These are phyloP conservation scores for Leucocoprinus sp. DNA, from an alignment of 768 basidiomycete species.

Conservation along the genomic window DNA sequence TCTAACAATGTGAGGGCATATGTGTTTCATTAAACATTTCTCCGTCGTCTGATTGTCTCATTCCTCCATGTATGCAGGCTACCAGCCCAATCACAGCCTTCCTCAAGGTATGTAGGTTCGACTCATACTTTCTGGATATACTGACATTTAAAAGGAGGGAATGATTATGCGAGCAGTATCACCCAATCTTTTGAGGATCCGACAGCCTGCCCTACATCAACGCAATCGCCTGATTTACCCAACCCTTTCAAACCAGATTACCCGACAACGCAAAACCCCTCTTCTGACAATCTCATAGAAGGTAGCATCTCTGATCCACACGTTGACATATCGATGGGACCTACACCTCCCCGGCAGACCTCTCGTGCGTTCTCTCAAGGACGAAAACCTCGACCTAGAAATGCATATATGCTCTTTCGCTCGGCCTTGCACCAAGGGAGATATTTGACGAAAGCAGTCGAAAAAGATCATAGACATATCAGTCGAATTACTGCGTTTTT, in stretches of 20 bases:
- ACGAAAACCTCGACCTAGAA: constrained; percentile 71
- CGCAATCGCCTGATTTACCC: constrained; percentile 5
- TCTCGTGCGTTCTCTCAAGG: constrained; percentile 22
- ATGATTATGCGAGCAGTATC: background rate
- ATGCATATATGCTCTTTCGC: constrained; percentile 74
- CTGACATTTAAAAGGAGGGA: constrained; percentile 12
- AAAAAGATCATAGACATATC: constrained; percentile 51
- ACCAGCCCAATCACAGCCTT: constrained; percentile 7
- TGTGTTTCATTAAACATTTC: constrained; percentile 9
- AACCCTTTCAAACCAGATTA: constrained; percentile 1
- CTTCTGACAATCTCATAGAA: constrained; percentile 4
- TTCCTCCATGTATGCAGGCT: constrained; percentile 9
- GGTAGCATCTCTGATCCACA: constrained; percentile 6
- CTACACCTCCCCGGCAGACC: constrained; percentile 15
- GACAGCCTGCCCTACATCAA: background rate
- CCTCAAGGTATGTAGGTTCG: constrained; percentile 7
- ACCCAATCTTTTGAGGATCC: background rate
- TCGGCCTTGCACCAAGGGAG: constrained; percentile 50
- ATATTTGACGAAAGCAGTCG: constrained; percentile 38
- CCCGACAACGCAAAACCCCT: background rate
- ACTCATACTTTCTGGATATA: background rate
- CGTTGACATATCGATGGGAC: constrained; percentile 10
- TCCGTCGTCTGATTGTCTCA: constrained; percentile 9
- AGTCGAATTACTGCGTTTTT: constrained; percentile 46
- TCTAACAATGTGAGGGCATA: constrained; percentile 10